Conservation (phyloP, 2,329 filamentous ascomycete species). For the Colletotrichum sp. region DNA sequence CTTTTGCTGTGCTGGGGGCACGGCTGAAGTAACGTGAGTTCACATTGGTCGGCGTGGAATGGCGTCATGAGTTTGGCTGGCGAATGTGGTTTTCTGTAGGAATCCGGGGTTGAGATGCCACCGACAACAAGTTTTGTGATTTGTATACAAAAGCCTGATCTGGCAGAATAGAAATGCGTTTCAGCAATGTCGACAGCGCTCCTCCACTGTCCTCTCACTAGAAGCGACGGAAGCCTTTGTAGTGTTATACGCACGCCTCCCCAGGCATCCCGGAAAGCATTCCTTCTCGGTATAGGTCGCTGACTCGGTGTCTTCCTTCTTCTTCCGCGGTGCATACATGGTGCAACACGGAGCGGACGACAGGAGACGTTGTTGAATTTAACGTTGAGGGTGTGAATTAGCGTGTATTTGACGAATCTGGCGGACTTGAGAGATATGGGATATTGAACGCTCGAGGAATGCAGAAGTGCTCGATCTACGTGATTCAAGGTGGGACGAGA, state of each 20-base stretch:
- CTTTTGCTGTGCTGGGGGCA: not conserved
- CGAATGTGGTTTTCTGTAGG: not conserved
- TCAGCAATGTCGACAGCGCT: too few relatives aligned
- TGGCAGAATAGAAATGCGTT: not conserved
- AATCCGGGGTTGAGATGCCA: fast-evolving
- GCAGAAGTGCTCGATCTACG: too few relatives aligned
- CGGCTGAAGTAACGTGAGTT: too few relatives aligned
- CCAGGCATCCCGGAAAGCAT: not conserved
- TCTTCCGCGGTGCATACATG: fast-evolving
- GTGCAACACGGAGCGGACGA: fast-evolving
- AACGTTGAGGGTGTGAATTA: not conserved
- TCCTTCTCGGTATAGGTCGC: too few relatives aligned
- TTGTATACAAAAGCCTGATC: fast-evolving
- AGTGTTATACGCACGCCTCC: not conserved
- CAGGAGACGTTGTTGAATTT: fast-evolving
- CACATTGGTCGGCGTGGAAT: too few relatives aligned
- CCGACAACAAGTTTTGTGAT: fast-evolving
- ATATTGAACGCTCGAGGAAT: too few relatives aligned
- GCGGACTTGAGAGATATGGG: too few relatives aligned
- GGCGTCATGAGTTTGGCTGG: too few relatives aligned
- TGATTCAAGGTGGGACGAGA: too few relatives aligned
- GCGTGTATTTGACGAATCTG: too few relatives aligned
- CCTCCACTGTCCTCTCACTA: not conserved
- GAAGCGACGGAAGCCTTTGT: not conserved
- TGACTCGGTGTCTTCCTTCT: fast-evolving